A percentile compares a stretch with the other conserved stretches of the same genome.
phyloP scores from a whole-genome alignment of 768 basidiomycete genomes.

The Phaeotremella skinneri region DNA sequence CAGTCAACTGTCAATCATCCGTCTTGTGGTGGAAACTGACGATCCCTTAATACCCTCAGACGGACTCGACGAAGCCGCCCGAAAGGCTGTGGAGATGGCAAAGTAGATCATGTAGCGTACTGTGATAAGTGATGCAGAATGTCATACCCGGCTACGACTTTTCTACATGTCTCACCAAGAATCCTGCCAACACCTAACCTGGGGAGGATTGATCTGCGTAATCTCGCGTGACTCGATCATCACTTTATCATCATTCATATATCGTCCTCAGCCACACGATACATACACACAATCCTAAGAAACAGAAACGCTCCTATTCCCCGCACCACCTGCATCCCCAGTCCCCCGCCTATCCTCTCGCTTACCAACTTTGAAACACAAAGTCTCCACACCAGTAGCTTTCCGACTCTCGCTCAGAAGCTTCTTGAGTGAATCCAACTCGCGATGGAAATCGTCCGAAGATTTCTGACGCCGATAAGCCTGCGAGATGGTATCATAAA shows the following conservation, averaged over 20 bases:
- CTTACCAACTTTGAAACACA: constrained; percentile 66
- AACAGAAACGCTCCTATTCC: constrained; percentile 4
- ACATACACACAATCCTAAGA: not conserved
- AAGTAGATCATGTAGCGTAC: too few species aligned
- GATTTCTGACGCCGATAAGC: constrained; percentile 75
- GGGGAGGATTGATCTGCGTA: too few species aligned
- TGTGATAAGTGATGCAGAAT: too few species aligned
- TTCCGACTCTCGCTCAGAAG: constrained; percentile 81
- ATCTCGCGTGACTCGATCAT: too few species aligned
- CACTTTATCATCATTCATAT: too few species aligned
- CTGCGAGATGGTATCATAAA: constrained; percentile 92
- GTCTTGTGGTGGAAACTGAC: too few species aligned
- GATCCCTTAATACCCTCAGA: constrained; percentile 54
- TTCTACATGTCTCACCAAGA: too few species aligned
- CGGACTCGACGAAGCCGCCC: constrained; percentile 83
- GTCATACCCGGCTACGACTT: too few species aligned
- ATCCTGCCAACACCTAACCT: too few species aligned
- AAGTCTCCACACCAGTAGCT: constrained; percentile 88
- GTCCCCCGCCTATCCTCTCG: constrained; percentile 24
- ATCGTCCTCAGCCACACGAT: too few species aligned
- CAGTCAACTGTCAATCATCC: too few species aligned
- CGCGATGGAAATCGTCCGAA: constrained; percentile 66
- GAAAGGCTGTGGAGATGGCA: constrained; percentile 54
- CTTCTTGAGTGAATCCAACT: constrained; percentile 87
- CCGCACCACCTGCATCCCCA: not conserved